phyloP scores from a whole-genome alignment of 768 basidiomycete species.

The Naganishia vaughanmartiniae region DNA sequence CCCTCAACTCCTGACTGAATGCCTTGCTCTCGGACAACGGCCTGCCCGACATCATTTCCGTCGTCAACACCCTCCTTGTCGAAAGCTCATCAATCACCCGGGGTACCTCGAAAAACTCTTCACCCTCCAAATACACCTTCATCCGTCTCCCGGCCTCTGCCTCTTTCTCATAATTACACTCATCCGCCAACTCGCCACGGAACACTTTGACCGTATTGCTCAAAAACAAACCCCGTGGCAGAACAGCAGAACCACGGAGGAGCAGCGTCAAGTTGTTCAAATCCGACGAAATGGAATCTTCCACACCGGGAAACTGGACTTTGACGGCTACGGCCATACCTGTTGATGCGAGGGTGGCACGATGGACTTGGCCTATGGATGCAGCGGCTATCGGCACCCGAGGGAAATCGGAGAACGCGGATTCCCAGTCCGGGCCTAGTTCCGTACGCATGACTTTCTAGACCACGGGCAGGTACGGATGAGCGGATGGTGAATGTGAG shows the following conservation, averaged over 20 bases:
- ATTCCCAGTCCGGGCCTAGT: constrained; percentile 71
- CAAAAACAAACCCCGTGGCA: constrained; percentile 86
- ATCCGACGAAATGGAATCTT: constrained; percentile 79
- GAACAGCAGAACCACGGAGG: constrained; percentile 70
- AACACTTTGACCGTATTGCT: constrained; percentile 85
- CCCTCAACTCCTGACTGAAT: constrained; percentile 60
- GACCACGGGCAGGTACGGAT: constrained; percentile 33
- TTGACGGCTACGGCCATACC: constrained; percentile 59
- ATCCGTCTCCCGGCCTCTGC: constrained; percentile 69
- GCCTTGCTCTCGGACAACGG: constrained; percentile 68
- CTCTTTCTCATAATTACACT: constrained; percentile 85
- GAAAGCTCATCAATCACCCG: constrained; percentile 76
- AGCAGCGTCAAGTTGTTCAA: constrained; percentile 78
- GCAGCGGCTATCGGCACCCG: constrained; percentile 89
- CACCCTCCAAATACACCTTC: constrained; percentile 52
- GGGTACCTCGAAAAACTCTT: constrained; percentile 74
- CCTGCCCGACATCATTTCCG: constrained; percentile 76
- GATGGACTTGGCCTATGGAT: constrained; percentile 94
- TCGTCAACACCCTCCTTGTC: constrained; percentile 79
- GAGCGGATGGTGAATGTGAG: neutral
- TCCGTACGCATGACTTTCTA: constrained; percentile 69
- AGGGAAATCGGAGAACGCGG: constrained; percentile 70
- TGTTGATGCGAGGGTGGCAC: constrained; percentile 61
- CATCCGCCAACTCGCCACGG: constrained; percentile 83
- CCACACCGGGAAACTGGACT: constrained; percentile 92